These are phyloP conservation scores for Trifolium pratense DNA, from an alignment of 306 rosid genomes.

Conservation along the genomic window DNA sequence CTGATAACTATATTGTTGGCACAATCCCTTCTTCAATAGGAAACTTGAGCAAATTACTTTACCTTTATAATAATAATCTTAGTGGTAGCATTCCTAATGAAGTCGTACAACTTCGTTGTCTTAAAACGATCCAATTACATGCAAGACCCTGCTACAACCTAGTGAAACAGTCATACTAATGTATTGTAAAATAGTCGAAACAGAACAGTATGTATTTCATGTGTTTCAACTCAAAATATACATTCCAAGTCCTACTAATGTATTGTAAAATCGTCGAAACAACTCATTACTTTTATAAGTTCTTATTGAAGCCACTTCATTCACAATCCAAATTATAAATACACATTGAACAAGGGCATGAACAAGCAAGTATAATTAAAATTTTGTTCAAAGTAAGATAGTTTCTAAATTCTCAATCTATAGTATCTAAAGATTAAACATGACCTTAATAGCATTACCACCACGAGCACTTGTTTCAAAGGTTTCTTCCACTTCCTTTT, in stretches of 20 bases:
- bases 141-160: too few species aligned
- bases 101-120: too few species aligned
- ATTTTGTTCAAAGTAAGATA: too few species aligned
- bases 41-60: too few species aligned
- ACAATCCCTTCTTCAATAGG: too few species aligned
- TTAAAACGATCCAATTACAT: too few species aligned
- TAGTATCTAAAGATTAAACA: slow-evolving; percentile 73
- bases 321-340: slow-evolving; percentile 15
- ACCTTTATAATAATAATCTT: too few species aligned
- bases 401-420: background rate
- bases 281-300: background rate
- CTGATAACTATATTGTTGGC: too few species aligned
- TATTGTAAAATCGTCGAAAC: background rate
- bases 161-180: too few species aligned
- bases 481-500: slow-evolving; percentile 83
- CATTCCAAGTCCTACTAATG: background rate
- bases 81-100: too few species aligned
- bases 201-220: background rate
- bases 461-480: slow-evolving; percentile 97
- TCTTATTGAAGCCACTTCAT: slow-evolving; percentile 29
- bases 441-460: slow-evolving; percentile 89
- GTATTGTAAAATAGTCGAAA: too few species aligned
- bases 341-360: slow-evolving; percentile 21
- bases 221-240: background rate
- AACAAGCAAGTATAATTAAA: slow-evolving; percentile 1